Conservation (phyloP, 1,284 basidiomycete species). For the Naganishia liquefaciens region DNA sequence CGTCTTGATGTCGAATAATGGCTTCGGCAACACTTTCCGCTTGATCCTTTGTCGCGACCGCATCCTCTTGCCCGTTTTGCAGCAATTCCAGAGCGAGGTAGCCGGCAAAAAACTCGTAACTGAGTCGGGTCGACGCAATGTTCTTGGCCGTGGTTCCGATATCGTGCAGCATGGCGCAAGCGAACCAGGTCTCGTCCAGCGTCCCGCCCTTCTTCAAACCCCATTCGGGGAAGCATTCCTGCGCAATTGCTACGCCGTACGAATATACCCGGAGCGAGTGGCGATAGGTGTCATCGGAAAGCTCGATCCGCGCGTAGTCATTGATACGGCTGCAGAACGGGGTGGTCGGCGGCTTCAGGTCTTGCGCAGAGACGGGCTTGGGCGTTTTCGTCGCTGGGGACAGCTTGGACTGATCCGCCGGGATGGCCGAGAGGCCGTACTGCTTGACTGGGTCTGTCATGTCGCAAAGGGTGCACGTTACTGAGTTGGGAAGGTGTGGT, state of each 20-base stretch:
- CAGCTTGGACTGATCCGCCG: conserved; percentile 14
- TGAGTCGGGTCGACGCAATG: conserved; percentile 61
- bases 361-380: neutral
- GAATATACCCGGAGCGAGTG: conserved; percentile 60
- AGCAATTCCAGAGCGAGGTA: conserved; percentile 56
- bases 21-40: conserved; percentile 63
- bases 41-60: conserved; percentile 57
- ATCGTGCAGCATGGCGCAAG: conserved; percentile 61
- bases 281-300: conserved; percentile 59
- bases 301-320: conserved; percentile 41
- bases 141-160: conserved; percentile 61
- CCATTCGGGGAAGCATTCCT: conserved; percentile 36
- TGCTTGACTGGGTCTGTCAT: conserved; percentile 15
- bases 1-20: conserved; percentile 64
- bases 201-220: conserved; percentile 45
- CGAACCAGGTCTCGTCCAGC: conserved; percentile 60
- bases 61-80: conserved; percentile 47
- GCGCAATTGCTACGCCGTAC: conserved; percentile 35
- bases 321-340: conserved; percentile 31
- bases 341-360: conserved; percentile 32
- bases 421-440: conserved; percentile 20
- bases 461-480: neutral
- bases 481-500: too few species aligned
- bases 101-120: conserved; percentile 59
- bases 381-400: conserved; percentile 7